Percentiles rank a stretch among this genome's conserved stretches.
Conservation (phyloP, 805 yeast genomes). For the Wickerhamomyces bovis region DNA sequence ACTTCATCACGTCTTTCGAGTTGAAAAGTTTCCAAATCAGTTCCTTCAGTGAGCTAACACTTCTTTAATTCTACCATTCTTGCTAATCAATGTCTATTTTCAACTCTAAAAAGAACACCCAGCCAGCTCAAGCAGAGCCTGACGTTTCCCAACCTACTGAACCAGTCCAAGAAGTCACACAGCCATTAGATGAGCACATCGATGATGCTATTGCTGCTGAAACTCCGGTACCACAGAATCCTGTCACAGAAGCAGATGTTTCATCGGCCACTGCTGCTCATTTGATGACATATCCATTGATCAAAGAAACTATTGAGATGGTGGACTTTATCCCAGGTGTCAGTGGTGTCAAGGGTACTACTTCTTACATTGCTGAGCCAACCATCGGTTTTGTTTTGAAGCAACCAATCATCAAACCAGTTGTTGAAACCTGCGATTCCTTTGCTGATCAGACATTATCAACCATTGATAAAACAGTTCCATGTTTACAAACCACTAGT, state of each 20-base stretch:
- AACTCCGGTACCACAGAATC: background rate
- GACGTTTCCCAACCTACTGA: background rate
- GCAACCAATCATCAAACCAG: slow-evolving; percentile 34
- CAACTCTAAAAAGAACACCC: slow-evolving; percentile 2
- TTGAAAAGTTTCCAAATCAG: background rate
- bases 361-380: slow-evolving; percentile 26
- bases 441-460: slow-evolving; percentile 50
- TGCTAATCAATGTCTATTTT: slow-evolving; percentile 8
- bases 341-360: slow-evolving; percentile 28
- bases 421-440: slow-evolving; percentile 43
- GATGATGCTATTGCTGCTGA: background rate
- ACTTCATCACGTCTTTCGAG: background rate
- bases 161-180: background rate
- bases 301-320: slow-evolving; percentile 33
- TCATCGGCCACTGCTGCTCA: slow-evolving; percentile 27
- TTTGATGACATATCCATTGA: slow-evolving; percentile 42
- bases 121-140: background rate
- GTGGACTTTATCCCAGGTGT: slow-evolving; percentile 32
- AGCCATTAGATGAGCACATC: background rate
- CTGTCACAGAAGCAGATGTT: background rate
- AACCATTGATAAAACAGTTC: slow-evolving; percentile 52
- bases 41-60: background rate
- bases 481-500: slow-evolving; percentile 51
- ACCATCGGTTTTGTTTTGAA: slow-evolving; percentile 26
- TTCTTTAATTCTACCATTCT: background rate